These are phyloP conservation scores for Chrysoporthe austroafricana DNA, from an alignment of 2,329 filamentous ascomycete species.

Conservation along the genomic window DNA sequence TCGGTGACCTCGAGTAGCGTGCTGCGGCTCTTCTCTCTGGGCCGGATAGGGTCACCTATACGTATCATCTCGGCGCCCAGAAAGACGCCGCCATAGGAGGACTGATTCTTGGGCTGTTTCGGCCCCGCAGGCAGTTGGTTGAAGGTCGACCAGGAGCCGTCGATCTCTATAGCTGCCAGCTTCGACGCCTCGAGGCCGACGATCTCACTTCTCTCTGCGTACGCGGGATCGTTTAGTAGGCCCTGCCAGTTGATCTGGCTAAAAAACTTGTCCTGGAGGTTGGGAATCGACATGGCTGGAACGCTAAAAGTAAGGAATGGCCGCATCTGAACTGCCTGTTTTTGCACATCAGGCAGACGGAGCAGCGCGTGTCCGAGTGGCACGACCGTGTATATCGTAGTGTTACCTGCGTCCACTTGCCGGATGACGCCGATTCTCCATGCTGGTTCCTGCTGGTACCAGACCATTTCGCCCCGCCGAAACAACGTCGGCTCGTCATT, in stretches of 20 bases:
- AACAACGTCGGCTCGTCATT: conserved; percentile 33
- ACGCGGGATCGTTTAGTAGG: conserved; percentile 30
- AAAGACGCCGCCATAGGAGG: conserved; percentile 39
- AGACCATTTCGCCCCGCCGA: conserved; percentile 42
- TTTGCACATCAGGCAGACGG: conserved; percentile 31
- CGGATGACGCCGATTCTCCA: conserved; percentile 42
- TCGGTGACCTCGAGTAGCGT: conserved; percentile 32
- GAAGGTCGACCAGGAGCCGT: conserved; percentile 41
- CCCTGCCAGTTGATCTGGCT: conserved; percentile 37
- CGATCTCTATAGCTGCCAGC: conserved; percentile 41
- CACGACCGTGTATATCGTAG: conserved; percentile 34
- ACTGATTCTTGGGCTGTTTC: conserved; percentile 28
- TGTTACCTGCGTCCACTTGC: conserved; percentile 27
- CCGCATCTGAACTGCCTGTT: conserved; percentile 37
- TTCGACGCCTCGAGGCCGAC: conserved; percentile 44
- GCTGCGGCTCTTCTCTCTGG: conserved; percentile 30
- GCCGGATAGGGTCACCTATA: conserved; percentile 40
- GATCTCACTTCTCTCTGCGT: conserved; percentile 30
- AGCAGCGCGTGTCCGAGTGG: conserved; percentile 38
- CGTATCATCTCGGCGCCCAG: conserved; percentile 43
- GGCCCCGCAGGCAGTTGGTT: conserved; percentile 33
- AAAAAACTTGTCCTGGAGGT: conserved; percentile 35
- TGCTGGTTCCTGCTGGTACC: conserved; percentile 39
- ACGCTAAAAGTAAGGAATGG: conserved; percentile 45
- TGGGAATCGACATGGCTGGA: conserved; percentile 34